These are phyloP conservation scores for Echria macrotheca DNA, from an alignment of 495 filamentous ascomycete genomes.

Conservation along the genomic window DNA sequence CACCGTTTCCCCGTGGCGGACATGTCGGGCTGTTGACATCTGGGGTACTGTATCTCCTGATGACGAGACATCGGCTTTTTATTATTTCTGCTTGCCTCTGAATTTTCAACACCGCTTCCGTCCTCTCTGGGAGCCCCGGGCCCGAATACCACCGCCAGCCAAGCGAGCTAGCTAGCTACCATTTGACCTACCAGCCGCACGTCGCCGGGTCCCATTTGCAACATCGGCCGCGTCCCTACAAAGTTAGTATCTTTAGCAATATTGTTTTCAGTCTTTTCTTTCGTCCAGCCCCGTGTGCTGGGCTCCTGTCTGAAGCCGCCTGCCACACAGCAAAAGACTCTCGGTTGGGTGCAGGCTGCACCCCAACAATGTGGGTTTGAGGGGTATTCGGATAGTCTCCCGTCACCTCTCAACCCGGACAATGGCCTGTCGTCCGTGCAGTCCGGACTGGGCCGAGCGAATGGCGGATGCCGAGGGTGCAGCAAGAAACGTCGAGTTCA, in stretches of 20 bases:
- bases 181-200: no score
- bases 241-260: no score
- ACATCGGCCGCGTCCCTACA: no score
- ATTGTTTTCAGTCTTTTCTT: no score
- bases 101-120: no score
- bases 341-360: constrained; percentile 10
- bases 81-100: no score
- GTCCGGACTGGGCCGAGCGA: constrained; percentile 11
- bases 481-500: neutral
- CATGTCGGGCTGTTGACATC: constrained; percentile 12
- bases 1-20: constrained; percentile 22
- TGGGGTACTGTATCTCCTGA: constrained; percentile 8
- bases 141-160: no score
- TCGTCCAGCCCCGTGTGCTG: neutral
- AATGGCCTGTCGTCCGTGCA: constrained; percentile 8
- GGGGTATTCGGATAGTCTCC: constrained; percentile 8
- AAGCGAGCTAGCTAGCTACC: no score
- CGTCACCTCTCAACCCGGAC: neutral
- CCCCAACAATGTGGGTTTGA: constrained; percentile 10
- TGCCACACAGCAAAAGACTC: neutral
- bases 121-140: no score
- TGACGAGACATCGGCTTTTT: neutral
- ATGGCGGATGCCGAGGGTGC: neutral
- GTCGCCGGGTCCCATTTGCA: no score
- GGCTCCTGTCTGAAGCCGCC: neutral